phyloP scores from a whole-genome alignment of 768 basidiomycete species.

The Podaxis rugospora region DNA sequence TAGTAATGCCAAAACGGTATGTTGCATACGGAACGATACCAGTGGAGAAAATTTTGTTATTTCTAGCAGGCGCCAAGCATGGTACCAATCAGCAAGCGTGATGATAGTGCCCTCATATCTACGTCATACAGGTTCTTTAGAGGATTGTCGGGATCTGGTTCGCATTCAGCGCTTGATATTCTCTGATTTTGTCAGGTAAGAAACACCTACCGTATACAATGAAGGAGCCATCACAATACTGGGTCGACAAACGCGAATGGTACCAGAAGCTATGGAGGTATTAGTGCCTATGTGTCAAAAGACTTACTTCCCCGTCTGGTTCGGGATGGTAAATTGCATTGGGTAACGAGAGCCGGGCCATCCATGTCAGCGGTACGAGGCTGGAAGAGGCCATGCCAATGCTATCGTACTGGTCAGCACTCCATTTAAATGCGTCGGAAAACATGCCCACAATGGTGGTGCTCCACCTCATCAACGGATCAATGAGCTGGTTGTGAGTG shows the following conservation, averaged over 20 bases:
- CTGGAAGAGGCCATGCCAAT: constrained; percentile 29
- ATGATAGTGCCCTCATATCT: constrained; percentile 29
- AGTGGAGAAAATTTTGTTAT: constrained; percentile 35
- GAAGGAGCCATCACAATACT: constrained; percentile 19
- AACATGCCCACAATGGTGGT: constrained; percentile 21
- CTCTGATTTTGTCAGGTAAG: constrained; percentile 13
- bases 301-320: constrained; percentile 12
- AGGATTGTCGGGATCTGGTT: constrained; percentile 26
- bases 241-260: constrained; percentile 18
- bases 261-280: constrained; percentile 6
- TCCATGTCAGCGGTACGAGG: constrained; percentile 40
- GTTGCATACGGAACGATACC: constrained; percentile 15
- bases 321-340: constrained; percentile 1
- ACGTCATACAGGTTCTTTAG: constrained; percentile 24
- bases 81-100: constrained; percentile 12
- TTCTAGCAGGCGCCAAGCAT: constrained; percentile 18
- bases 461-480: constrained; percentile 30
- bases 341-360: constrained; percentile 25
- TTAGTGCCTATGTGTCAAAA: not conserved
- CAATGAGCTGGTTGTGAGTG: constrained; percentile 25
- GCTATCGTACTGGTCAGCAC: not conserved
- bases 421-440: not conserved
- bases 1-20: not conserved
- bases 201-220: constrained; percentile 23
- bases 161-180: constrained; percentile 8